Base-by-base conservation (phyloP, 2,329 filamentous ascomycete species). In the Lecanicillium sp. region DNA sequence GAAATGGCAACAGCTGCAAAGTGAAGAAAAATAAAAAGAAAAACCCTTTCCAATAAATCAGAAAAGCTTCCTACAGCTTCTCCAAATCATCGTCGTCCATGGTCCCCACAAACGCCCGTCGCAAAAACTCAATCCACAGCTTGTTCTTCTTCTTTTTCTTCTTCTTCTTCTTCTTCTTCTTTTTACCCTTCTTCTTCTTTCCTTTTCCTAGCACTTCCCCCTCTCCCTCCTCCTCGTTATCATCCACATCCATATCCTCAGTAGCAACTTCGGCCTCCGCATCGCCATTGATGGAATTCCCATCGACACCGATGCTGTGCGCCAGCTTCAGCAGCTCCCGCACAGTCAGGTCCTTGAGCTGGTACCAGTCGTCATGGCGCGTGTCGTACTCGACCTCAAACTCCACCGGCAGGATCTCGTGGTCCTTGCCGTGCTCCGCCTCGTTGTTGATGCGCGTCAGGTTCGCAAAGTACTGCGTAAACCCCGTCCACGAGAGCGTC, bases 401-500 rank as follows among this genome's bases (percentile, higher is more conserved):
- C 14, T 73, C 62, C 63, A 96, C 89, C 27, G 78, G 68, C 36
- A 72, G 78, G 3, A 84, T 79, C 54, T 78, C 68, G 2, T 82
- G 78, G 52, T 75, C 71, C 20, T 70, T 66, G 39, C 62, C 49
- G 12, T 57, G 49, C 6, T 63, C 64, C 9, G 63, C 59, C 15
- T 55, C 79, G 57, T 90, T 87, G 67, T 97, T 94, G 67, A 95
- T 84, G 50, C 80, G 70, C 0, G 91, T 97, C n/a, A 98, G 70
- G 63, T 98, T 98, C 52, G 91, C 90, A 65, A 82, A 96, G 65
- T 94, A 96, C 60, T 98, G 93, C 4, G 82, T 89, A 65, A 89
- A 96, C 5, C 87, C 82, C 3, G 85, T 75, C 52, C 90, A 73
- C 0, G 88, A 87, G 30, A 97, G 72, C 0, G 87, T 73, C 62